These are phyloP conservation scores for Lichtheimia hyalospora DNA, from an alignment of 371 early-diverging fungal species.

Conservation along the genomic window DNA sequence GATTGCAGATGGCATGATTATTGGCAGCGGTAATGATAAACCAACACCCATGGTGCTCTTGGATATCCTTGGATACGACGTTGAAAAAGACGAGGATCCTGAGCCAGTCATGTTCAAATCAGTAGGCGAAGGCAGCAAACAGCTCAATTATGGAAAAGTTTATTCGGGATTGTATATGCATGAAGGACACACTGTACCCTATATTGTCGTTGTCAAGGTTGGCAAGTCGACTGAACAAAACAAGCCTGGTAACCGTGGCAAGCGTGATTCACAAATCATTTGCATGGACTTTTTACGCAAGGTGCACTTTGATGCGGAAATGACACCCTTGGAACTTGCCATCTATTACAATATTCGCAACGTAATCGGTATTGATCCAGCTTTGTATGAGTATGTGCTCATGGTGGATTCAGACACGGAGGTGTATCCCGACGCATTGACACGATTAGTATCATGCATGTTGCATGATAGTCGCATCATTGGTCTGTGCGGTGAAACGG, in stretches of 20 bases:
- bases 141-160: constrained; percentile 89
- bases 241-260: constrained; percentile 97
- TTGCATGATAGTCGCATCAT: constrained; percentile 76
- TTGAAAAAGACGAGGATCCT: constrained; percentile 21
- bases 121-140: constrained; percentile 83
- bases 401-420: constrained; percentile 98
- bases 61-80: constrained; percentile 67
- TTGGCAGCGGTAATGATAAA: constrained; percentile 74
- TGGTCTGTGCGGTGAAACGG: constrained; percentile 86
- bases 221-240: constrained; percentile 80
- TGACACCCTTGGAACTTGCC: constrained; percentile 94
- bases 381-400: constrained; percentile 83
- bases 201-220: constrained; percentile 90
- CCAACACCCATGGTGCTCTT: constrained; percentile 77
- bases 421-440: constrained; percentile 74
- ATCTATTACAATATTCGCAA: constrained; percentile 86
- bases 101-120: constrained; percentile 80
- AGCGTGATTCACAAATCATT: constrained; percentile 98
- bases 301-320: constrained; percentile 87
- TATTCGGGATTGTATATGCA: constrained; percentile 90
- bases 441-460: constrained; percentile 74
- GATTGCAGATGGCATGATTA: constrained; percentile 88
- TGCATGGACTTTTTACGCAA: constrained; percentile 95
- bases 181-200: constrained; percentile 71
- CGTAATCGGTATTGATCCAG: constrained; percentile 80